Evolutionary conservation across 768 basidiomycete genomes (phyloP).

Genomic region (Mrakia frigida): DNA sequence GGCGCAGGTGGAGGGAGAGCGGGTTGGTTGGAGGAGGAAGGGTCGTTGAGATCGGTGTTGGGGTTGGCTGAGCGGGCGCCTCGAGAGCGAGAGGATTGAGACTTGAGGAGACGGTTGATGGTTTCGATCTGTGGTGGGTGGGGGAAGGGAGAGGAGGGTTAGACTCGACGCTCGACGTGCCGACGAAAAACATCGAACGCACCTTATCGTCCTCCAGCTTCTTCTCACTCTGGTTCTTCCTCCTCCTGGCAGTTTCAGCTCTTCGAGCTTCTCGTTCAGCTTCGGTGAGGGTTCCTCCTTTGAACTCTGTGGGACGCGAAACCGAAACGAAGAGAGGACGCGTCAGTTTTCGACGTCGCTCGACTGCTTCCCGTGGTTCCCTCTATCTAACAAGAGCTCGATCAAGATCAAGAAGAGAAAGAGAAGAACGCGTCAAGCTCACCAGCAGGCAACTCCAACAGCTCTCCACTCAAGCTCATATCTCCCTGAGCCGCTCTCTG

Average conservation of each 20-base stretch:
- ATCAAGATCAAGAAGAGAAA: background rate
- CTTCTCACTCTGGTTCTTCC: conserved; percentile 27
- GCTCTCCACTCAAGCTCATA: conserved; percentile 15
- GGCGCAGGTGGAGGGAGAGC: conserved; percentile 19
- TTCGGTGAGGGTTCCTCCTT: conserved; percentile 8
- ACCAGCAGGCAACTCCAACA: conserved; percentile 29
- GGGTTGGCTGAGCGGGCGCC: background rate
- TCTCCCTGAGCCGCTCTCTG: conserved; percentile 24
- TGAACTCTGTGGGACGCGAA: conserved; percentile 13
- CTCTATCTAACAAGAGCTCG: no score
- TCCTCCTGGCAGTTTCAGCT: conserved; percentile 22
- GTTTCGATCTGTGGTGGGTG: conserved; percentile 24
- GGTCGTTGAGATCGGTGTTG: background rate
- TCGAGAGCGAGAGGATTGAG: conserved; percentile 14
- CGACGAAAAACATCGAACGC: background rate
- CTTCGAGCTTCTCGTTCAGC: conserved; percentile 21
- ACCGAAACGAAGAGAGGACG: background rate
- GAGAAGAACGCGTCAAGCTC: background rate
- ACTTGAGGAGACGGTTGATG: conserved; percentile 26
- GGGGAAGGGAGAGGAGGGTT: background rate
- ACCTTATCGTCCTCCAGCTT: conserved; percentile 30
- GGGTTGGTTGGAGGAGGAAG: background rate
- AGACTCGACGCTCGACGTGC: no score
- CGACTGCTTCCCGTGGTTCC: background rate
- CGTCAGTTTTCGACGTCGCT: background rate